Evolutionary conservation across 164 flowering plant genomes (phyloP), one percentile per base, ranked within the genome.

Genomic region (Stephania yunnanensis): DNA sequence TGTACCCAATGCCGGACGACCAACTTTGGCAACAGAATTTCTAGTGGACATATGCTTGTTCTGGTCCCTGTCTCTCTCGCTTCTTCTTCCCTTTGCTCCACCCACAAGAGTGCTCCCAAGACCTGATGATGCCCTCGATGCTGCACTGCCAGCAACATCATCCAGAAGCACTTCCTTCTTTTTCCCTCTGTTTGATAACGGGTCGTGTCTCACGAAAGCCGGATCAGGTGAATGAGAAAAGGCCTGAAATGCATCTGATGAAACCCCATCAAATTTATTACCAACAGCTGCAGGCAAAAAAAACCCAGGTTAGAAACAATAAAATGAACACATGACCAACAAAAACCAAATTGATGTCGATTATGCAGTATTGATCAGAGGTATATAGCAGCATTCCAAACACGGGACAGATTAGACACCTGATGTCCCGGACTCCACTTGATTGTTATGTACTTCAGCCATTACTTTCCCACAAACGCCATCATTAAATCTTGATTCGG

Each of bases 61-160:
- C 72, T 74, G 81, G 73, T 83, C 90, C 69, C 88, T 83, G 10
- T 91, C 95, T 83, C 90, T 89, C 70, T 89, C 94, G 75, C 90
- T 89, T 82, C 93, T 88, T 79, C 89, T 90, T 71, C 93, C 97
- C 78, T 88, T 90, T 36, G 87, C 86, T 71, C 90, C 91, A 77
- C 87, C 88, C 55, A 77, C 15, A 29, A 85, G 70, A 75, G 78
- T 74, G 76, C 72, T 82, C 8, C 85, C 88, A 69, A 83, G 79
- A 80, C 81, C 78, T 73, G 90, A 64, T 25, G 87, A 74, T 19
- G 83, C 81, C 77, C 87, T 86, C 44, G 80, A 70, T 46, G 84
- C 73, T 76, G 83, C 79, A 75, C 61, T 79, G 65, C 86, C 85
- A 76, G 86, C 87, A 77, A 90, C 92, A 82, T 87, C 89, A 84